phyloP scores from a whole-genome alignment of 805 yeast species.

The Wickerhamiella dianesei region DNA sequence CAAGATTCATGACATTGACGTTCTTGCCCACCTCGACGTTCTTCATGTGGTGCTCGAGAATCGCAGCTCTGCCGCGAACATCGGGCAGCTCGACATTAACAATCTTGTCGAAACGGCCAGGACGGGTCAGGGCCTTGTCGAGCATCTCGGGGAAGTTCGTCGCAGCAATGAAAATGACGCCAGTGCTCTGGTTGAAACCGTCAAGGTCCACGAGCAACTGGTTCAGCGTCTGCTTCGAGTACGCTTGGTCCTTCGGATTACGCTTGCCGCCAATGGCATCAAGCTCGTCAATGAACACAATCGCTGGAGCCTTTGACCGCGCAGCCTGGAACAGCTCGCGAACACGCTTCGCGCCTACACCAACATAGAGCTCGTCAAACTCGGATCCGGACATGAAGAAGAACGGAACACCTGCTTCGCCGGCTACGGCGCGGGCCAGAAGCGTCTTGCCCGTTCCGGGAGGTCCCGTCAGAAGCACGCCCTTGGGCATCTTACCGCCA shows the following conservation, averaged over 20 bases:
- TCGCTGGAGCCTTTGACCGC: conserved; percentile 89
- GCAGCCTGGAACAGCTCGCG: conserved; percentile 91
- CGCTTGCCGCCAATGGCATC: conserved; percentile 98
- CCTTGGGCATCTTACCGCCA: conserved; percentile 96
- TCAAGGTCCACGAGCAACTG: conserved; percentile 92
- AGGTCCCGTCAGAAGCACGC: conserved; percentile 92
- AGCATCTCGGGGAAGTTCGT: conserved; percentile 95
- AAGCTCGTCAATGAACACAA: conserved; percentile 90
- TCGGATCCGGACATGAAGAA: conserved; percentile 98
- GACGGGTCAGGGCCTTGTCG: conserved; percentile 95
- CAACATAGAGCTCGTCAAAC: conserved; percentile 94
- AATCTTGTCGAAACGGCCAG: conserved; percentile 94
- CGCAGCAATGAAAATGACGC: conserved; percentile 93
- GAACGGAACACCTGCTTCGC: conserved; percentile 98
- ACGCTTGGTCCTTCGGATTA: conserved; percentile 95
- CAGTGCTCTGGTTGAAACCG: conserved; percentile 78
- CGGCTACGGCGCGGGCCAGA: conserved; percentile 95
- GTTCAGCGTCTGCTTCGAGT: conserved; percentile 92
- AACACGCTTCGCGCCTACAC: conserved; percentile 97
- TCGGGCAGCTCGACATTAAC: conserved; percentile 94
- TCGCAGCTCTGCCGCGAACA: conserved; percentile 92
- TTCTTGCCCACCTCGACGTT: conserved; percentile 74
- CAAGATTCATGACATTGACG: conserved; percentile 80
- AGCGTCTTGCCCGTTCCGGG: conserved; percentile 98
- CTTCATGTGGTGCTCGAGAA: conserved; percentile 78